phyloP scores from a whole-genome alignment of 148 eudicot genomes.

The Spergularia marina region DNA sequence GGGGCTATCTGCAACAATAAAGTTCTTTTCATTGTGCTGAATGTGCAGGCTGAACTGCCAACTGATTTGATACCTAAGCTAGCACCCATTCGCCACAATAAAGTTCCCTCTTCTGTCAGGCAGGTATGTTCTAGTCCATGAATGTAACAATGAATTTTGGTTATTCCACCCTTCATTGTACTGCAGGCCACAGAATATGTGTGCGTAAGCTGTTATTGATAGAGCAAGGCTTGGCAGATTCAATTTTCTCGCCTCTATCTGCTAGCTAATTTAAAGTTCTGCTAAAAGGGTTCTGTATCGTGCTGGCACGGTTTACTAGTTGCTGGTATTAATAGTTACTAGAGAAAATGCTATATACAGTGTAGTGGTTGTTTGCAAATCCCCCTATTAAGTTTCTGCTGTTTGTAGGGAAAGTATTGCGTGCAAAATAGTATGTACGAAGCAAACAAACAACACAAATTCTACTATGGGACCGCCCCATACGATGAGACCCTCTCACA shows the following conservation, averaged over 20 bases:
- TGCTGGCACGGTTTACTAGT: not conserved
- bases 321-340: not conserved
- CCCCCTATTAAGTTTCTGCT: too few relatives aligned
- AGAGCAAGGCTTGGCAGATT: not conserved
- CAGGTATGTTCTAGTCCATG: conserved; percentile 52
- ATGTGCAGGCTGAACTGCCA: conserved; percentile 81
- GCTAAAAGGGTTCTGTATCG: not conserved
- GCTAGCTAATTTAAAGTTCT: not conserved
- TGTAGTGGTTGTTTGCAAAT: too few relatives aligned
- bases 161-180: not conserved
- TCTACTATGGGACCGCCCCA: too few relatives aligned
- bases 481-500: too few relatives aligned
- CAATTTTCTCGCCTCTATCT: not conserved
- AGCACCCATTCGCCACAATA: conserved; percentile 77
- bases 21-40: conserved; percentile 14
- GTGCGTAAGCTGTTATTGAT: not conserved
- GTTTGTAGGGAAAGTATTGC: too few relatives aligned
- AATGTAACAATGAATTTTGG: not conserved
- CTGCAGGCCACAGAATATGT: not conserved
- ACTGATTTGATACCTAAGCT: conserved; percentile 76
- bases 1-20: conserved; percentile 7
- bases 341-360: not conserved
- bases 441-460: too few relatives aligned
- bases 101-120: conserved; percentile 71
- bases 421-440: too few relatives aligned